Evolutionary conservation across 257 asterid species (phyloP).

Genomic region (Nicotiana sylvestris): DNA sequence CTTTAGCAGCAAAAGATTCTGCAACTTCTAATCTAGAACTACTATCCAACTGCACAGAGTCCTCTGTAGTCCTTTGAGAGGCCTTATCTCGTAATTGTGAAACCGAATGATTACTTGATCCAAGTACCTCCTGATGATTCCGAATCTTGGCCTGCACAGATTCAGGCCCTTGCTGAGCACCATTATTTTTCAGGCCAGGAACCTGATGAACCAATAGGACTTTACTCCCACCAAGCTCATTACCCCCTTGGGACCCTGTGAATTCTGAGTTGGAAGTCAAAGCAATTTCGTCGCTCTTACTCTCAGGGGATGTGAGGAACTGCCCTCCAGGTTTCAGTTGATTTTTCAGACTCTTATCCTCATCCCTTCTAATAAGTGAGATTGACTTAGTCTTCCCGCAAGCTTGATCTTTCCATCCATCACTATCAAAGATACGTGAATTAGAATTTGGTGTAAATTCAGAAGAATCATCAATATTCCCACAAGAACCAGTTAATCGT

Average conservation of each 20-base stretch:
- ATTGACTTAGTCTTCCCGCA: conserved; percentile 37
- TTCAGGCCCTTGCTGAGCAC: conserved; percentile 23
- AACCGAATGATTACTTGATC: conserved; percentile 27
- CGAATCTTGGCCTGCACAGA: conserved; percentile 25
- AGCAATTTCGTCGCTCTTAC: conserved; percentile 21
- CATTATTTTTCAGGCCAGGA: conserved; percentile 29
- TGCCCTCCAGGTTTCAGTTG: conserved; percentile 37
- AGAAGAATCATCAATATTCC: conserved; percentile 29
- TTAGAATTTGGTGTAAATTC: conserved; percentile 31
- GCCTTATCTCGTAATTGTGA: conserved; percentile 24
- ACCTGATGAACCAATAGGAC: conserved; percentile 25
- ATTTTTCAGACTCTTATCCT: conserved; percentile 27
- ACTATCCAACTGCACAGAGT: conserved; percentile 31
- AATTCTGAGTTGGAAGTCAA: conserved; percentile 32
- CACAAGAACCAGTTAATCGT: conserved; percentile 24
- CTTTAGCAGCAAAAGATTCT: conserved; percentile 39
- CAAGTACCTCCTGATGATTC: conserved; percentile 31
- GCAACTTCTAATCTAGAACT: conserved; percentile 46
- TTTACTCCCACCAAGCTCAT: conserved; percentile 21
- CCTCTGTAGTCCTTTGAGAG: conserved; percentile 33
- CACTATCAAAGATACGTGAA: conserved; percentile 23
- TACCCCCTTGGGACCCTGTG: conserved; percentile 29
- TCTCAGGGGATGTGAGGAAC: conserved; percentile 25
- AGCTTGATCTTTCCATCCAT: conserved; percentile 25
- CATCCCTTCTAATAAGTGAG: conserved; percentile 27